Evolutionary conservation across 768 basidiomycete genomes (phyloP), one percentile per base, ranked within the genome.

Genomic region (Panellus pusillus): DNA sequence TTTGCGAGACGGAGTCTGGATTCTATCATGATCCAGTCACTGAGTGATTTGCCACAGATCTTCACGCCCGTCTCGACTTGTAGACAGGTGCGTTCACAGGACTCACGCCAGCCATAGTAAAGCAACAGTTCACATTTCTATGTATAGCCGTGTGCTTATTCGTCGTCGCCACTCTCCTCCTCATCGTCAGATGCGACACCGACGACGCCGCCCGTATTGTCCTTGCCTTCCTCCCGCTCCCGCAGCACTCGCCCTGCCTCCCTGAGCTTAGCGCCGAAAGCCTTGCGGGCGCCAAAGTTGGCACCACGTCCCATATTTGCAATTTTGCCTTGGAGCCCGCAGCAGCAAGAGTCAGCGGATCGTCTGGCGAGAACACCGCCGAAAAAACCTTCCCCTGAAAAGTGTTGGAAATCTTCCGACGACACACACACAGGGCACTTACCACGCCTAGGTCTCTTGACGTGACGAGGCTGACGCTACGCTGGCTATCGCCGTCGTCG

Each of bases 261-360:
- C 15, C 79, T 76, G 29, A 99, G 73, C 69, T 95, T 92, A 7
- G 79, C 71, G 0, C 83, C 86, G 50, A 98, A 94, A 0, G 87
- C 86, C 65, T 91, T 91, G 44, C 94, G 78, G 9, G 84, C 91
- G 20, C 91, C 90, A 15, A 77, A 72, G 66, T 91, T 98, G 5
- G 90, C 81, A 9, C 86, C 91, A 96, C 80, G 64, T 99, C 96
- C 96, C 96, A 99, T 14, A 99, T 77, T 68, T 98, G 96, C 6
- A 99, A 70, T 66, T 89, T 93, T 1, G 92, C 96, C 65, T 93
- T 90, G 2, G 93, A 95, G 12, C 97, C 97, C 28, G 90, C 96
- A 3, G 93, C 94, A 3, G 95, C 96, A 43, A 99, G 70, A 8
- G 91, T 97, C 46, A 98, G 82, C 1, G 94, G 89, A 64, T 95